Evolutionary conservation across 2,329 filamentous ascomycete genomes (phyloP), one percentile per base, ranked within the genome.

Genomic region (Fusarium fujikuroi): DNA sequence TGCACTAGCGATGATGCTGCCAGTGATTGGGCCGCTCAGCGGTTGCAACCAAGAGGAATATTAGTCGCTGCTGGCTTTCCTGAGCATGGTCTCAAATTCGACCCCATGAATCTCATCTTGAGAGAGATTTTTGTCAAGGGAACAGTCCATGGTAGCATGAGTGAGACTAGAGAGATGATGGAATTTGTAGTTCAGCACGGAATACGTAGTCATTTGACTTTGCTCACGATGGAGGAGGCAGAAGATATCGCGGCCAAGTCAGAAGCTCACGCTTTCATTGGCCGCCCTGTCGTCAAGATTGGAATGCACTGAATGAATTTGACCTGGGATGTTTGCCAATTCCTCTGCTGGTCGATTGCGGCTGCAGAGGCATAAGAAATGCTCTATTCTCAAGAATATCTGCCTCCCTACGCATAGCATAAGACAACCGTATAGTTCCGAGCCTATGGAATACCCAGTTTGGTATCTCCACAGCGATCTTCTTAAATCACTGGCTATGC

Each of bases 1-100:
- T 74, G 73, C 30, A 71, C 61, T 10, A 63, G 70, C 10, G 54
- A 66, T 9, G 73, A 60, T 16, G 50, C 67, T 28, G 69, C 65
- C 23, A 76, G 64, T 15, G 75, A 76, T 30, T 76, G 70, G 70
- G 60, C 65, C 6, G 32, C 72, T 9, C 60, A 73, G 9, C 49
- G 52, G 23, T 57, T 76, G 3, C 72, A 70, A 16, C 73, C 63
- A 23, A 66, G 65, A 14, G 72, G 72, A 8, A 37, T 54, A 6
- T 42, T 63, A 8, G 68, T 75, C 11, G 64, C 50, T 21, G 62
- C 66, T 14, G 75, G 75, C 16, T 44, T 76, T 34, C 75, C 75
- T 15, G 53, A 63, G 15, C 23, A 59, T 14, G 75, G 71, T 8
- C 53, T 74, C 50, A 70, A 53, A n/a, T 71, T 77, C 18, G 70